Conservation (phyloP, 495 filamentous ascomycete species). For the Penicillium steckii region DNA sequence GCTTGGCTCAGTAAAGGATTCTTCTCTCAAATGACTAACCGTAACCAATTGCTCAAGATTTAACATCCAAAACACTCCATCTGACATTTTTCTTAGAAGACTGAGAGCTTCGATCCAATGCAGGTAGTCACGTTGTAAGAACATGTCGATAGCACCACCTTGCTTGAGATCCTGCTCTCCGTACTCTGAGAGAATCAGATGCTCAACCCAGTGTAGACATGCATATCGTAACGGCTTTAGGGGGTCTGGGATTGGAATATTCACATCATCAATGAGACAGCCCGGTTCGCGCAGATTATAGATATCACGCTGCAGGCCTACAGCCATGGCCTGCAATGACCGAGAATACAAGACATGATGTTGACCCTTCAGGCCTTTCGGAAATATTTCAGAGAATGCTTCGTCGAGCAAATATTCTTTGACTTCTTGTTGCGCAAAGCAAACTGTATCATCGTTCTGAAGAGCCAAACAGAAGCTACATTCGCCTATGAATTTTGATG, state of each 20-base stretch:
- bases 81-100: conserved; percentile 24
- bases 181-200: neutral
- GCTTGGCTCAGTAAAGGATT: neutral
- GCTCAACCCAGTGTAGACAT: neutral
- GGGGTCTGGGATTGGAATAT: neutral
- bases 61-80: conserved; percentile 19
- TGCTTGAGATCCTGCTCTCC: conserved; percentile 7
- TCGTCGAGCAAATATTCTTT: neutral
- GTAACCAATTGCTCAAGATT: conserved; percentile 8
- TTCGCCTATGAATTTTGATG: neutral
- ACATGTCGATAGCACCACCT: conserved; percentile 13
- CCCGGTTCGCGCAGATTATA: neutral
- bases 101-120: conserved; percentile 40
- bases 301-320: neutral
- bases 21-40: conserved; percentile 2
- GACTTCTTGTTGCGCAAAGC: neutral
- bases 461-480: neutral
- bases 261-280: neutral
- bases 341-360: neutral
- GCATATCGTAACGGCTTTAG: neutral
- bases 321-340: neutral
- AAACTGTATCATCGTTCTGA: neutral
- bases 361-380: neutral
- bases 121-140: conserved; percentile 26
- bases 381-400: neutral